Percentiles rank a stretch among this genome's conserved stretches.
Evolutionary conservation across 2,329 filamentous ascomycete genomes (phyloP).

Genomic region (Sporothrix mexicana): DNA sequence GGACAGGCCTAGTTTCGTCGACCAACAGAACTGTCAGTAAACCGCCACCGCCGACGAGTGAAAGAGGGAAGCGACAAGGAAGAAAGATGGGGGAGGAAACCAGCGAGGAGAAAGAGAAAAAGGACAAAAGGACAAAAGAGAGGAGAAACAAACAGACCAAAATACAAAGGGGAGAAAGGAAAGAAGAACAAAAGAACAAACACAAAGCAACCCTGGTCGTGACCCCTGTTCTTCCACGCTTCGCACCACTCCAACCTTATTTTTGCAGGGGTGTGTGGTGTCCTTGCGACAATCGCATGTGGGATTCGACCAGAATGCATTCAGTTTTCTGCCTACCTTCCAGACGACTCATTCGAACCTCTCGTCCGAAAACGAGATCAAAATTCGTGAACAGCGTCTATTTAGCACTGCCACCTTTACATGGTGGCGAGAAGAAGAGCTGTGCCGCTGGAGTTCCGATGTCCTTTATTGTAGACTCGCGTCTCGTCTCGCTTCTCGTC

Average conservation of each 20-base stretch:
- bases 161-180: neutral
- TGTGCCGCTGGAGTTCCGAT: too few species aligned
- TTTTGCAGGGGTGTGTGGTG: neutral
- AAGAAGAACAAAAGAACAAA: neutral
- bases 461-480: too few species aligned
- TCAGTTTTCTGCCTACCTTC: too few species aligned
- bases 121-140: neutral
- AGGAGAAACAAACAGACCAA: neutral
- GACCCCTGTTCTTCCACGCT: neutral
- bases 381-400: too few species aligned
- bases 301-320: neutral
- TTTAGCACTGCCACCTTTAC: too few species aligned
- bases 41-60: neutral
- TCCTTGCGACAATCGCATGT: neutral
- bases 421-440: too few species aligned
- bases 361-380: too few species aligned
- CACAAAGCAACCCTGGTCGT: neutral
- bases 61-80: too few species aligned
- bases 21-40: neutral
- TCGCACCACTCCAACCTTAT: constrained; percentile 4
- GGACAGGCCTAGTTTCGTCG: neutral
- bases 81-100: neutral
- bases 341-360: too few species aligned
- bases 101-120: neutral
- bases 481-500: too few species aligned